phyloP scores from a whole-genome alignment of 345 rosid genomes.

The Bruguiera parviflora region DNA sequence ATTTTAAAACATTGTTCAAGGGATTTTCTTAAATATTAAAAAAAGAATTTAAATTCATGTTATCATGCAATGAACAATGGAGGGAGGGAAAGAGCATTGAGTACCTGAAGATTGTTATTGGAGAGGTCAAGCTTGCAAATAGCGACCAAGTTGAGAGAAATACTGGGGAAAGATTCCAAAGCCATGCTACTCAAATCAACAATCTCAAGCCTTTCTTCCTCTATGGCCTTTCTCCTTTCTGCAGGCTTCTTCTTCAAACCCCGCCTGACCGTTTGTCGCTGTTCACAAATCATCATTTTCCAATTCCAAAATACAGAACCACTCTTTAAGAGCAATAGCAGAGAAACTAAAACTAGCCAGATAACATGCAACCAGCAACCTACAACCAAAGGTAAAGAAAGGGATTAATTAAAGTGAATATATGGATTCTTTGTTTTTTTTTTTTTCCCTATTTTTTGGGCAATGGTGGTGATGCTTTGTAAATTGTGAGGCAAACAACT shows the following conservation, averaged over 20 bases:
- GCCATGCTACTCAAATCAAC: conserved; percentile 68
- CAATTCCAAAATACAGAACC: neutral
- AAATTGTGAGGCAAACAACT: neutral
- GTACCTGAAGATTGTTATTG: conserved; percentile 80
- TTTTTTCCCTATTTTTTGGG: too few species aligned
- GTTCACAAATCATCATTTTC: conserved; percentile 38
- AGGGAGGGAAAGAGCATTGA: neutral
- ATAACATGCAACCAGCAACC: neutral
- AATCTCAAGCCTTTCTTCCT: conserved; percentile 36
- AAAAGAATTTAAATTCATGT: too few species aligned
- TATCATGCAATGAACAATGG: too few species aligned
- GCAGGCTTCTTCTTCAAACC: conserved; percentile 15
- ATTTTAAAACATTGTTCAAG: too few species aligned
- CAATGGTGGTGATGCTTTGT: too few species aligned
- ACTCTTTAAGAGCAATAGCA: neutral
- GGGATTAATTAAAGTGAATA: too few species aligned
- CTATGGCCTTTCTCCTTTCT: neutral
- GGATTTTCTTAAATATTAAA: too few species aligned
- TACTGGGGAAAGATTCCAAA: conserved; percentile 51
- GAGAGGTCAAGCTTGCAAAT: conserved; percentile 77
- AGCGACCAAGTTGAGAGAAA: conserved; percentile 51
- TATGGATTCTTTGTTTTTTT: too few species aligned
- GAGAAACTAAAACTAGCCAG: neutral
- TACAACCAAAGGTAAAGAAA: too few species aligned
- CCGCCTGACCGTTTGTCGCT: conserved; percentile 20